phyloP scores from a whole-genome alignment of 2,329 filamentous ascomycete genomes.

The Hortaea werneckii region DNA sequence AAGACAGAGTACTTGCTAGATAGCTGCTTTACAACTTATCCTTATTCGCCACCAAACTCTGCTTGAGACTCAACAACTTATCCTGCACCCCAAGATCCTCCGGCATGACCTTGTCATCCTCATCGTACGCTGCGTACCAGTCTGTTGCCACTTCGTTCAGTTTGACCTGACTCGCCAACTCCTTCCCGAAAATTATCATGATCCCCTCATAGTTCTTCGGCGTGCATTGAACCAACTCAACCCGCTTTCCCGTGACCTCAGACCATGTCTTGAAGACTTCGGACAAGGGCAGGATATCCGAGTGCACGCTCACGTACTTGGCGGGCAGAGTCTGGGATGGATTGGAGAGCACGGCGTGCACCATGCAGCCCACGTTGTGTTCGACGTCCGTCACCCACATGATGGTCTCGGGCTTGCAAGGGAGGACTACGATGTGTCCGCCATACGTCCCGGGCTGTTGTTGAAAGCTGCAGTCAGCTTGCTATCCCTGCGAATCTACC shows the following conservation, averaged over 20 bases:
- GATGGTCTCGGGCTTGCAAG: neutral
- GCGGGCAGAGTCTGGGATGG: slow-evolving; percentile 3
- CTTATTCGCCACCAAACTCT: slow-evolving; percentile 5
- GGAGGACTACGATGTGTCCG: slow-evolving; percentile 3
- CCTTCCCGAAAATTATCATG: slow-evolving; percentile 2
- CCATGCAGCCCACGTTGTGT: slow-evolving; percentile 6
- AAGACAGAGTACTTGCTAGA: too few relatives aligned
- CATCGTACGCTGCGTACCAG: slow-evolving; percentile 2
- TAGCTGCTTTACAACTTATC: neutral
- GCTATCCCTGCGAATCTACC: neutral
- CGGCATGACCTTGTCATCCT: slow-evolving; percentile 2
- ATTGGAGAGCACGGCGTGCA: slow-evolving; percentile 6
- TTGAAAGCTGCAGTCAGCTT: neutral
- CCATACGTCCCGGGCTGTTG: slow-evolving; percentile 3
- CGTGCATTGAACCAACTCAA: slow-evolving; percentile 1
- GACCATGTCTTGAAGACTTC: slow-evolving; percentile 5
- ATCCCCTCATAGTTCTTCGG: slow-evolving; percentile 5
- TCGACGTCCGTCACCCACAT: slow-evolving; percentile 4
- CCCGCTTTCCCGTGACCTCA: slow-evolving; percentile 5
- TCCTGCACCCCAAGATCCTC: slow-evolving; percentile 4
- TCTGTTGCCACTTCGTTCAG: slow-evolving; percentile 1
- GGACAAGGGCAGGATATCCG: slow-evolving; percentile 3
- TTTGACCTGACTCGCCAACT: slow-evolving; percentile 5
- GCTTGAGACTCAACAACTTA: slow-evolving; percentile 3
- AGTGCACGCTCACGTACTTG: slow-evolving; percentile 5